These are phyloP conservation scores for Pholiota conissans DNA, from an alignment of 768 basidiomycete genomes.

Conservation along the genomic window DNA sequence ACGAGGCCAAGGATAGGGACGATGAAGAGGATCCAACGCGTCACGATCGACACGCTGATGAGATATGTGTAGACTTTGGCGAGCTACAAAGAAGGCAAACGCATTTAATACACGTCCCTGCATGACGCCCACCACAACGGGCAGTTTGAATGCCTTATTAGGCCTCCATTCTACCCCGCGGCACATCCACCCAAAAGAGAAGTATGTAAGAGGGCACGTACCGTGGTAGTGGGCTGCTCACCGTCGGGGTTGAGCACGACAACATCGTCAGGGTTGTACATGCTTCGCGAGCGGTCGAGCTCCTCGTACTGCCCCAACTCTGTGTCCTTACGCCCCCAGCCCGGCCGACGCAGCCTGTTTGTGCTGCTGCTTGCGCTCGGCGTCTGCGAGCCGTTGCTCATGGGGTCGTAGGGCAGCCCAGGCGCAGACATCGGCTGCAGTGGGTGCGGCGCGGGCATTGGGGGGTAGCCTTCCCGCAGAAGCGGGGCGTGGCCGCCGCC, in stretches of 20 bases:
- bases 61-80: constrained; percentile 71
- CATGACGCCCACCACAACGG: neutral
- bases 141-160: neutral
- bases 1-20: constrained; percentile 65
- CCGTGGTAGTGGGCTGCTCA: constrained; percentile 58
- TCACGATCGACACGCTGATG: constrained; percentile 72
- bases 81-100: constrained; percentile 38
- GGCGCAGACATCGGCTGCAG: neutral
- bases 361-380: neutral
- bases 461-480: constrained; percentile 1
- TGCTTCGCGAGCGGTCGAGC: constrained; percentile 37
- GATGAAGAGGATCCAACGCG: constrained; percentile 81
- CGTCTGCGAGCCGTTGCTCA: too few species aligned
- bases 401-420: constrained; percentile 1
- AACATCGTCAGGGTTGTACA: constrained; percentile 48
- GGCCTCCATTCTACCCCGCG: neutral
- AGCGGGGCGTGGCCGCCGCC: constrained; percentile 1
- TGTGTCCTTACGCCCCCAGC: constrained; percentile 45
- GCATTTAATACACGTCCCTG: neutral
- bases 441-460: constrained; percentile 7
- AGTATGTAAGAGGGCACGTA: constrained; percentile 21
- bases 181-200: neutral
- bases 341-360: constrained; percentile 50
- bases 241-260: constrained; percentile 62
- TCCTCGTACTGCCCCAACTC: constrained; percentile 54